Evolutionary conservation across 768 basidiomycete species (phyloP).

Genomic region (Tylopilus cervinicoccineus): DNA sequence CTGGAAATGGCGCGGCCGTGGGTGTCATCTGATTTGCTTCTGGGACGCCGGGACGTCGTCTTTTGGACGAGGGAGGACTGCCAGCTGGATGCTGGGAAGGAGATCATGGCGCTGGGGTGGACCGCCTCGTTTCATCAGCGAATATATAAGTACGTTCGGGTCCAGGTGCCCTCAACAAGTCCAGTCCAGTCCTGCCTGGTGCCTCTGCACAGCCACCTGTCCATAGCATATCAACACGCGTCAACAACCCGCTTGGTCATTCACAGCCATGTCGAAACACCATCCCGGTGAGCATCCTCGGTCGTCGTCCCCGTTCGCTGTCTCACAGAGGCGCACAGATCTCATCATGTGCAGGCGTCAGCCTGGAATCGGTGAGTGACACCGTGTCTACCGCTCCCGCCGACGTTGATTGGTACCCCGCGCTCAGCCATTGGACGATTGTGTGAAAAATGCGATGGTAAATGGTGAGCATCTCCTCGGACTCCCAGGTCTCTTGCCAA

Average conservation of each 20-base stretch:
- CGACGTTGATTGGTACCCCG: constrained; percentile 6
- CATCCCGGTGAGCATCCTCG: constrained; percentile 59
- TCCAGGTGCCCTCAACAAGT: too few species aligned
- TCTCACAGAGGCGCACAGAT: constrained; percentile 48
- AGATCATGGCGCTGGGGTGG: constrained; percentile 21
- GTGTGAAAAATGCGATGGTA: constrained; percentile 99
- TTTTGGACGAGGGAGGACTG: constrained; percentile 25
- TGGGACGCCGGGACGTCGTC: constrained; percentile 14
- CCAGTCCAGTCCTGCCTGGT: background rate
- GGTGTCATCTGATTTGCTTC: constrained; percentile 1
- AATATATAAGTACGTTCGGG: constrained; percentile 1
- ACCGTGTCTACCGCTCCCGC: background rate
- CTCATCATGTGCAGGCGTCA: constrained; percentile 98
- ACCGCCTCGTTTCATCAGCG: constrained; percentile 6
- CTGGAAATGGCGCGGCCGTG: constrained; percentile 24
- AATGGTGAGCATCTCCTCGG: constrained; percentile 65
- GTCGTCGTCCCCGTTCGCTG: too few species aligned
- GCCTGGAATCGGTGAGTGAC: constrained; percentile 83
- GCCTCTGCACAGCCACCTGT: constrained; percentile 15
- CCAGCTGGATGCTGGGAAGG: constrained; percentile 31
- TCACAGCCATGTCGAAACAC: constrained; percentile 74
- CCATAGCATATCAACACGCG: constrained; percentile 3
- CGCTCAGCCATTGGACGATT: constrained; percentile 87
- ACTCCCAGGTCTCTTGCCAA: background rate
- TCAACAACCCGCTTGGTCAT: constrained; percentile 13